These are phyloP conservation scores for Penicillium fuscoglaucum DNA, from an alignment of 2,329 filamentous ascomycete species.

Conservation along the genomic window DNA sequence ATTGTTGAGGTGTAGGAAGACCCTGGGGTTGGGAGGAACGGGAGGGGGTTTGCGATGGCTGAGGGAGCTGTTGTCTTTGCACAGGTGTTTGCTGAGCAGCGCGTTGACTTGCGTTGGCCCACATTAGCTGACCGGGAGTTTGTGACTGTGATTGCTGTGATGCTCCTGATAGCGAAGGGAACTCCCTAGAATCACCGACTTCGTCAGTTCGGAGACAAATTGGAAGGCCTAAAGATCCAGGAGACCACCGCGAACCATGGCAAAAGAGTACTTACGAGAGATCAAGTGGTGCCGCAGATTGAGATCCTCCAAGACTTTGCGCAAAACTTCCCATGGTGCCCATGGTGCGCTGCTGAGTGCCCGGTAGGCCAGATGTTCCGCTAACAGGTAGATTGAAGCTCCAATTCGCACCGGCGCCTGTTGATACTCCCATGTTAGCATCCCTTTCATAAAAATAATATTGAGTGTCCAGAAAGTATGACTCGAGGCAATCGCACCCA, in stretches of 20 bases:
- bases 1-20: constrained; percentile 44
- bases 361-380: constrained; percentile 53
- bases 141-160: constrained; percentile 55
- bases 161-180: constrained; percentile 60
- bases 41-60: constrained; percentile 45
- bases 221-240: constrained; percentile 3
- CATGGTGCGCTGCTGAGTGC: constrained; percentile 53
- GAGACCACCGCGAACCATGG: constrained; percentile 3
- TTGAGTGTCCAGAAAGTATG: not conserved
- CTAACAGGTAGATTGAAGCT: constrained; percentile 58
- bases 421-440: constrained; percentile 26
- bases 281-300: constrained; percentile 56
- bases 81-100: constrained; percentile 54
- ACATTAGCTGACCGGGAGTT: constrained; percentile 55
- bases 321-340: constrained; percentile 56
- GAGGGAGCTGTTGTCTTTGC: constrained; percentile 52
- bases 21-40: constrained; percentile 42
- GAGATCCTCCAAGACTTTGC: constrained; percentile 56
- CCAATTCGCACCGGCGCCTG: constrained; percentile 58
- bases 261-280: constrained; percentile 52
- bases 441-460: constrained; percentile 7
- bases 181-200: constrained; percentile 51
- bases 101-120: constrained; percentile 59
- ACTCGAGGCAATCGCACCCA: constrained; percentile 44
- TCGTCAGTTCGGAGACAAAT: constrained; percentile 15